phyloP scores from a whole-genome alignment of 2,329 filamentous ascomycete species.

The Fusarium piperis region DNA sequence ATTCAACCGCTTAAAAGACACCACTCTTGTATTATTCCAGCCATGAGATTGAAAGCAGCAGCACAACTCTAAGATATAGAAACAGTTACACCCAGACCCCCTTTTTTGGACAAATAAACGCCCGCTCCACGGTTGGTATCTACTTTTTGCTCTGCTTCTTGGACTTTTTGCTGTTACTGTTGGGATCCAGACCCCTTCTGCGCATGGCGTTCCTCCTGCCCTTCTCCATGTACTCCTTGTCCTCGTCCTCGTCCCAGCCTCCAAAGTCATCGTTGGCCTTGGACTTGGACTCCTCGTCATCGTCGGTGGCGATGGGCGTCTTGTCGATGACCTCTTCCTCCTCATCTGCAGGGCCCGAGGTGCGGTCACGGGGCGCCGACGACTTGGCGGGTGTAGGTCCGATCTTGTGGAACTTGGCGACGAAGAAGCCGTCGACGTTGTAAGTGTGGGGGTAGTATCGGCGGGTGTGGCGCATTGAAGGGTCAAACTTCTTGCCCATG shows the following conservation, averaged over 20 bases:
- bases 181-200: conserved; percentile 78
- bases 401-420: conserved; percentile 95
- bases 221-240: conserved; percentile 75
- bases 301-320: conserved; percentile 68
- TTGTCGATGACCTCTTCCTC: conserved; percentile 68
- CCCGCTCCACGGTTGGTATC: conserved; percentile 21
- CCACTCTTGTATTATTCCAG: conserved; percentile 20
- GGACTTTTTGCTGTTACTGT: conserved; percentile 55
- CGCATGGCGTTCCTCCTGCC: conserved; percentile 79
- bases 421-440: conserved; percentile 98
- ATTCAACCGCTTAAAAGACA: not conserved
- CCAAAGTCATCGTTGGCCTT: conserved; percentile 71
- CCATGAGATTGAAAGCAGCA: conserved; percentile 12
- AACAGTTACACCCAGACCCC: conserved; percentile 13
- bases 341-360: conserved; percentile 46
- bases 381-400: conserved; percentile 75
- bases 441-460: conserved; percentile 91
- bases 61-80: conserved; percentile 15
- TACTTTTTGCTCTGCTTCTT: conserved; percentile 41
- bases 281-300: conserved; percentile 49
- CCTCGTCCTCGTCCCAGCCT: conserved; percentile 79
- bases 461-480: conserved; percentile 82
- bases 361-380: conserved; percentile 45
- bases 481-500: conserved; percentile 91
- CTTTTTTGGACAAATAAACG: conserved; percentile 34